These are phyloP conservation scores for Cytospora mali DNA, from an alignment of 2,329 filamentous ascomycete species.

Conservation along the genomic window DNA sequence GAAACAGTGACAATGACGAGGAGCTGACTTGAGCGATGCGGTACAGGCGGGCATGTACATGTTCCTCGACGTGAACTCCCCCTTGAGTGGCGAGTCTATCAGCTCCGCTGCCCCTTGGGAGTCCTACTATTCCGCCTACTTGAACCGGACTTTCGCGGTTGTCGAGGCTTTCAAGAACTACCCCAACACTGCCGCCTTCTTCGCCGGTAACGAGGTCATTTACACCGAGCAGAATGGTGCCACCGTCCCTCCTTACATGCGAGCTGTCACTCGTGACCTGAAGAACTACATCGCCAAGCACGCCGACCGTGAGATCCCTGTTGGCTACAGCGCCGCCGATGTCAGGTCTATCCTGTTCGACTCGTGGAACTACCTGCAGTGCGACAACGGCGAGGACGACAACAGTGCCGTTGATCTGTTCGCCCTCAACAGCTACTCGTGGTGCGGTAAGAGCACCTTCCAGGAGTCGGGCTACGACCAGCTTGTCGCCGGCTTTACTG, in stretches of 20 bases:
- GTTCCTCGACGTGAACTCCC: conserved; percentile 70
- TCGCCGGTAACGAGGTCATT: conserved; percentile 80
- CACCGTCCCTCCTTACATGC: conserved; percentile 68
- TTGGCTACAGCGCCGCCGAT: conserved; percentile 81
- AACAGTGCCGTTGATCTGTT: conserved; percentile 73
- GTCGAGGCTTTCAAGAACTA: conserved; percentile 69
- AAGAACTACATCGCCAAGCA: conserved; percentile 80
- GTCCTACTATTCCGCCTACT: conserved; percentile 61
- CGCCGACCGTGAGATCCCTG: conserved; percentile 68
- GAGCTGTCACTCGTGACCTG: conserved; percentile 76
- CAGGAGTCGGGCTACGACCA: conserved; percentile 56
- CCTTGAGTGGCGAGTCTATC: conserved; percentile 60
- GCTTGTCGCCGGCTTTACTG: conserved; percentile 65
- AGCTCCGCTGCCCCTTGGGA: conserved; percentile 58
- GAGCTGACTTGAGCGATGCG: background rate
- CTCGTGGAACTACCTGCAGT: conserved; percentile 76
- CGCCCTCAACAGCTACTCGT: conserved; percentile 75
- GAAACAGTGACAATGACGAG: background rate
- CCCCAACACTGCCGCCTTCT: conserved; percentile 71
- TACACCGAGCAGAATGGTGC: conserved; percentile 63
- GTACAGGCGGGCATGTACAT: conserved; percentile 67
- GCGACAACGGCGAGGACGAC: conserved; percentile 54
- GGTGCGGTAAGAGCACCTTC: conserved; percentile 61
- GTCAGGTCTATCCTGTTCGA: conserved; percentile 74
- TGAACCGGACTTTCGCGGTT: conserved; percentile 68